phyloP scores from a whole-genome alignment of 163 green algal genomes.

The Scenedesmus sp. region DNA sequence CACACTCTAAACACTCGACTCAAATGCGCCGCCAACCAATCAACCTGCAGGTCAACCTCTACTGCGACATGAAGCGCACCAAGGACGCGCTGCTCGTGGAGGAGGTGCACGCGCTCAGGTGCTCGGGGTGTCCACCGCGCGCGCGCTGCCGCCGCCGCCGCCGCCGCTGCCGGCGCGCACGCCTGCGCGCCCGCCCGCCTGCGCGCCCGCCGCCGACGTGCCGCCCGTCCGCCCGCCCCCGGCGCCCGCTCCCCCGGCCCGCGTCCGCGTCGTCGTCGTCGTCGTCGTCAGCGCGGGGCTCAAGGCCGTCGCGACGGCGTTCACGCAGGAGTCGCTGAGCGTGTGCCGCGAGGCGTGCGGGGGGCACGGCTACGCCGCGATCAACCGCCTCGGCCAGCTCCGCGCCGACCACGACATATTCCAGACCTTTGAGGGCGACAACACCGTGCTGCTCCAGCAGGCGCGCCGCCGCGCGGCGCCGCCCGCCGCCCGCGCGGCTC shows the following conservation, averaged over 20 bases:
- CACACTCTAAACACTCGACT: neutral
- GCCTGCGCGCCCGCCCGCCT: neutral
- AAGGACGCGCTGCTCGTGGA: slow-evolving; percentile 79
- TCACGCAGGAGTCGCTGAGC: slow-evolving; percentile 72
- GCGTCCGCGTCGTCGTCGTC: neutral
- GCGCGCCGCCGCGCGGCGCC: neutral
- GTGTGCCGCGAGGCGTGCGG: slow-evolving; percentile 81
- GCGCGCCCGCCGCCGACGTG: neutral
- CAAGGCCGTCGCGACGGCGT: slow-evolving; percentile 82
- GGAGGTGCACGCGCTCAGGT: slow-evolving; percentile 80
- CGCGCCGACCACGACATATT: slow-evolving; percentile 92
- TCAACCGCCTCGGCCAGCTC: slow-evolving; percentile 86
- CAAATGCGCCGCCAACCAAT: neutral
- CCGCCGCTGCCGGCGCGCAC: too few relatives aligned
- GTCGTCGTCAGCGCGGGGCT: slow-evolving; percentile 52
- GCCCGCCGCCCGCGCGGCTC: too few relatives aligned
- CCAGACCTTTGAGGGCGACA: slow-evolving; percentile 88
- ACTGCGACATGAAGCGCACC: slow-evolving; percentile 83
- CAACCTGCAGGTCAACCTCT: slow-evolving; percentile 71
- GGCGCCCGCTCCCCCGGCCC: neutral
- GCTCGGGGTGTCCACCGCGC: too few relatives aligned
- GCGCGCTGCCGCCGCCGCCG: too few relatives aligned
- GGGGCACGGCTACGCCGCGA: slow-evolving; percentile 84
- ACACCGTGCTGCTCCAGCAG: slow-evolving; percentile 61
- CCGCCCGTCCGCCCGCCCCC: neutral